These are phyloP conservation scores for Rhazya stricta DNA, from an alignment of 257 asterid genomes.

Conservation along the genomic window DNA sequence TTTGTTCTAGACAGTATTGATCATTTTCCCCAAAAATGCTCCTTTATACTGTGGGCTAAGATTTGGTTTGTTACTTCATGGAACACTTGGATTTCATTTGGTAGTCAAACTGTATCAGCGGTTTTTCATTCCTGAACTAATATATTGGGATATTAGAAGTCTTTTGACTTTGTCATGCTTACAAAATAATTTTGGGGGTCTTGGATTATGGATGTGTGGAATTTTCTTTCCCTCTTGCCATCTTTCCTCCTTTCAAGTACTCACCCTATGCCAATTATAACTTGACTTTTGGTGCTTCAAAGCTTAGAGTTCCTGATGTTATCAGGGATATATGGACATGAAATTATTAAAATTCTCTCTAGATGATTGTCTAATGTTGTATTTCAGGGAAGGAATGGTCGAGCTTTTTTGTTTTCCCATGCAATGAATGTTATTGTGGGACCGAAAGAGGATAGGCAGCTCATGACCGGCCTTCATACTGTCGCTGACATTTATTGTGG, in stretches of 20 bases:
- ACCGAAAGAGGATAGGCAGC: constrained; percentile 63
- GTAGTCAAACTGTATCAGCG: neutral
- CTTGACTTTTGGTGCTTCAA: neutral
- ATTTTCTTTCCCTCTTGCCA: neutral
- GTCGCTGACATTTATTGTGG: constrained; percentile 62
- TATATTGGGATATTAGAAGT: neutral
- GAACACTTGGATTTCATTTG: neutral
- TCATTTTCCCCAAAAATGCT: neutral
- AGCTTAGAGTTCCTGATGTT: neutral
- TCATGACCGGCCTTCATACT: constrained; percentile 74
- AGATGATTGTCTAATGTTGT: constrained; percentile 2
- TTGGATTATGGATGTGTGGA: neutral
- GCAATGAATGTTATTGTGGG: constrained; percentile 62
- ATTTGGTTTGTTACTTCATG: neutral
- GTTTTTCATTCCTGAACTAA: neutral
- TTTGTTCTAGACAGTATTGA: neutral
- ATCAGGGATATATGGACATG: neutral
- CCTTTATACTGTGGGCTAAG: neutral
- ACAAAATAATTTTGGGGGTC: neutral
- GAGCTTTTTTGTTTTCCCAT: constrained; percentile 73
- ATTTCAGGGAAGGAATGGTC: constrained; percentile 61
- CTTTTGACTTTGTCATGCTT: neutral
- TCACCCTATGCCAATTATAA: neutral
- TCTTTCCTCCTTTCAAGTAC: neutral
- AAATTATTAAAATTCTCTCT: neutral